Base-by-base conservation (phyloP, 768 basidiomycete genomes). In the Kondoa malvinella region DNA sequence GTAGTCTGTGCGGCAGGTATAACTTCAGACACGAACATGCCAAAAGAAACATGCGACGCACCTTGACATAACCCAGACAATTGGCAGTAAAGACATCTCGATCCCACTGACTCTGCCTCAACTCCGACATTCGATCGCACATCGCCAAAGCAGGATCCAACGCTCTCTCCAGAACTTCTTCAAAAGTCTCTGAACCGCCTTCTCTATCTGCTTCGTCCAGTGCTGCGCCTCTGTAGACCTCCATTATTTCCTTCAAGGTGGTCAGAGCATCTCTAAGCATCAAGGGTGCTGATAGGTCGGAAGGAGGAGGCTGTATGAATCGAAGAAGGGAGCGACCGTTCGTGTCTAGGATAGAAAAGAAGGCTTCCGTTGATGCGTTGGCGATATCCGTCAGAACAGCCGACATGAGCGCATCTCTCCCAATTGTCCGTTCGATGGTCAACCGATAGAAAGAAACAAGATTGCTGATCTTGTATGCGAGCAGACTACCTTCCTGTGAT, bases 391-490 rank as follows among this genome's bases (percentile, higher is more conserved):
- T 80, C 31, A 97, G 79, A 0, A 87, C 86, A 67, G 79, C 81
- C 0, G 87, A 86, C 66, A 97, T 79, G 58, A 87, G 68, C 1
- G 92, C 89, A 1, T 87, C 80, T n/a, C 83, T 81, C 0, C 95
- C 95, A 57, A 96, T 86, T 1, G 92, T 96, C 61, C 89, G 82
- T 63, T 84, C 82, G 91, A 99, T 95, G 2, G 92, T 96, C 33
- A 91, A 77, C 75, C 86, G 79, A 76, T 97, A 99, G 75, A 97
- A 99, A 71, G 94, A 89, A 8, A 99, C 78, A n/a, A 97, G 80
- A 73, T 94, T 96, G 60, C 90, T 86, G 64, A 97, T 85, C 76
- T 89, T 92, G 79, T 91, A 99, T 0, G 88, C 85, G 58, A 87
- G 83, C 68, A 97, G 90, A 68, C 87, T 86, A 72, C 89, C 92